Base-by-base conservation (phyloP, 2,329 filamentous ascomycete genomes). In the Orbilia javanica region DNA sequence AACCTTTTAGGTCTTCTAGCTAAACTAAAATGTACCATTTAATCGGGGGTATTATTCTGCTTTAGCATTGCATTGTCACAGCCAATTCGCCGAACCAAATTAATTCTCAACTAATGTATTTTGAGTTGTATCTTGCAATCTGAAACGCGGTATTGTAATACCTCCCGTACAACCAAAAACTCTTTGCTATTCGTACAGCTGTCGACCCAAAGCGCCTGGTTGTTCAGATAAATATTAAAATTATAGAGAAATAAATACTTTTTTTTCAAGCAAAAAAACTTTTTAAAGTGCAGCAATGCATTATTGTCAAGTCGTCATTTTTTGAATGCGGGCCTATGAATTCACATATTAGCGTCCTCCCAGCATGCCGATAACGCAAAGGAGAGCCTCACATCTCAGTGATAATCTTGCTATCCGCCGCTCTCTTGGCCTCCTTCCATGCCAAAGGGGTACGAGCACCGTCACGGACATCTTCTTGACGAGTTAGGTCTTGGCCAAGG, bases 331-430 rank as follows among this genome's bases (percentile, higher is more conserved):
- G 70, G 52, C 63, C 70, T 74, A 31, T 34, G 25, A 3, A 0
- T 27, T 8, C 36, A 15, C 6, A 10, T 34, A 18, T 66, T 52
- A 64, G 39, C 2, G 27, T 10, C 4, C 6, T 20, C 11, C 10
- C 42, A 4, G 13, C 31, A 36, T 3, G 11, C 3, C 8, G n/a
- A 52, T 6, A 8, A 1, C 25, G 1, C 20, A 3, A 15, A 13
- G 15, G 20, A 25, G 10, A 20, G 15, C 34, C 74, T 68, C 25
- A 72, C 67, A 78, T 72, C 18, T 78, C 74, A 7, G 67, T 78
- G n/a, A 78, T 72, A 25, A 78, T 78, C 25, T 78, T 78, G 31
- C 67, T 78, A 25, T 78, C 18, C 1, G 74, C 74, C 10, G 74
- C 67, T 39, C 67, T 65, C 20, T 78, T 78, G 4, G 74, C 74